A percentile compares a stretch with the other conserved stretches of the same genome.
These are phyloP conservation scores for Gentiana dahurica DNA, from an alignment of 257 asterid genomes.

Conservation along the genomic window DNA sequence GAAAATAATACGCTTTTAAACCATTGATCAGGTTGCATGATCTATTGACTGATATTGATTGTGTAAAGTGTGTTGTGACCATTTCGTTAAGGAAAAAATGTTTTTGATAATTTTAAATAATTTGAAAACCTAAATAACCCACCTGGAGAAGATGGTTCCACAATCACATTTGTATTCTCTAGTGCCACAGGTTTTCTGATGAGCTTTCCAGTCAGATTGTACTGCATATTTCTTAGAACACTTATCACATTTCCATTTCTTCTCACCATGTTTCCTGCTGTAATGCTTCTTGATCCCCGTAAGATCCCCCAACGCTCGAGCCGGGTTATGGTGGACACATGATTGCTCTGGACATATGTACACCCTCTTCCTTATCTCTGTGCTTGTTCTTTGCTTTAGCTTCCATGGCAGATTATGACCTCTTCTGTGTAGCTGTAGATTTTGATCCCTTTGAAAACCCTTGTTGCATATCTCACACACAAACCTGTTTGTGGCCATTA, in stretches of 20 bases:
- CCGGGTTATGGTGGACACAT: conserved; percentile 67
- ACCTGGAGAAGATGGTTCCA: conserved; percentile 95
- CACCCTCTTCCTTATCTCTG: conserved; percentile 54
- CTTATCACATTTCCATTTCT: conserved; percentile 87
- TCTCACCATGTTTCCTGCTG: conserved; percentile 84
- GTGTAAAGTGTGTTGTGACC: too few species aligned
- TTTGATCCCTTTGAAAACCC: conserved; percentile 90
- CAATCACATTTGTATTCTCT: conserved; percentile 81
- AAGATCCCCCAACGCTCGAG: conserved; percentile 72
- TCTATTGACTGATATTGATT: too few species aligned
- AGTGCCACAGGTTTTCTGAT: conserved; percentile 86
- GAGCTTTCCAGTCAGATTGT: conserved; percentile 91
- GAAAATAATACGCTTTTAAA: too few species aligned
- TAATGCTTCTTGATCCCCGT: conserved; percentile 91
- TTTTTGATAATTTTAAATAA: too few species aligned
- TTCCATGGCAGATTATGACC: conserved; percentile 95
- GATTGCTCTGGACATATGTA: conserved; percentile 75
- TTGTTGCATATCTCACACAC: conserved; percentile 84
- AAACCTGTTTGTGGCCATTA: conserved; percentile 83
- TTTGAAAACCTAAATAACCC: conserved; percentile 5
- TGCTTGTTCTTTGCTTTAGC: conserved; percentile 50
- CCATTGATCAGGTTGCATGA: too few species aligned
- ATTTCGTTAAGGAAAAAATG: too few species aligned
- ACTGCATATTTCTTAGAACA: conserved; percentile 78
- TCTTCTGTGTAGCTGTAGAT: conserved; percentile 71